Evolutionary conservation across 2,329 filamentous ascomycete genomes (phyloP), one percentile per base, ranked within the genome.

Genomic region (Epicoccum sorghinum): DNA sequence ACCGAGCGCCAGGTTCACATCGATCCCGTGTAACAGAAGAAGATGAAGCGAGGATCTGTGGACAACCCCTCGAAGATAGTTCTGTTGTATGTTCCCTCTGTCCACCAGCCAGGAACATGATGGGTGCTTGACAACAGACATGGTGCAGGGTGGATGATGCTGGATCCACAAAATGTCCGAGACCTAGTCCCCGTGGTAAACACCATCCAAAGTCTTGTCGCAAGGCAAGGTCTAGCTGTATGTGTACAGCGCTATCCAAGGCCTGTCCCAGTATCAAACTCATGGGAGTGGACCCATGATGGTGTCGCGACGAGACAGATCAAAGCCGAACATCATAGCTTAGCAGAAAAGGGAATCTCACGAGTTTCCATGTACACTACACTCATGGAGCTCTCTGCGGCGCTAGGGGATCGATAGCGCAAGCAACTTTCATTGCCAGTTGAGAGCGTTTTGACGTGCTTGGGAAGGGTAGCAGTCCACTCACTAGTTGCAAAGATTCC

Each of bases 1-100:
- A 72, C 71, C 71, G 65, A 57, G 59, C 56, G 58, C 65, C 69
- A 71, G 69, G 68, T 71, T 62, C 62, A 65, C 52, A 60, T 59
- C 66, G 70, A 71, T 73, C 62, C 62, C 53, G 68, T 71, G 66
- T 62, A 60, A 71, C 70, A 55, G 55, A 52, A 44, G 52, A 57
- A 43, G 53, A 62, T 49, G 42, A 62, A 59, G 63, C 55, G 60
- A 57, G 51, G 43, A 49, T 45, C 43, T 58, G 46, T 57, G 57
- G 47, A 45, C 42, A 52, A 41, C 47, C 46, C 41, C 14, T 57
- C 40, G 38, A 43, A n/a, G 25, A 48, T 37, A 32, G 33, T 45
- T 25, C 35, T 36, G 13, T 42, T 13, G 24, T 27, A 44, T 33
- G n/a, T 36, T 47, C 10, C 14, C 45, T 39, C 32, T 47, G 25